Evolutionary conservation across 768 basidiomycete genomes (phyloP), one percentile per base, ranked within the genome.

Genomic region (Clavaria fumosa): DNA sequence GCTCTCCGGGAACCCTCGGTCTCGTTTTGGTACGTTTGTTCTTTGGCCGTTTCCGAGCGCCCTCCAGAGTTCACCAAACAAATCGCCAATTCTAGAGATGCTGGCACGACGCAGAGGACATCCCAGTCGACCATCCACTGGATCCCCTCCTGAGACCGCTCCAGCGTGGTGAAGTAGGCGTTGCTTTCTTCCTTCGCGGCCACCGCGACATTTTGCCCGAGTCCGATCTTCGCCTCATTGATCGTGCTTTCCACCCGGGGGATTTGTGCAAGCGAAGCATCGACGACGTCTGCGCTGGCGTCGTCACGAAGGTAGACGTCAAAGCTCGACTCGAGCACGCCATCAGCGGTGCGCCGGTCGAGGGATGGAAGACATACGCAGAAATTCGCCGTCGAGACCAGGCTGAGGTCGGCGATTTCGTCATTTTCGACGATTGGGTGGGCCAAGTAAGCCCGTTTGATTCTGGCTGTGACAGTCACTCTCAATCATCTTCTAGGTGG

Each of bases 51-150:
- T 28, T 18, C n/a, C 23, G 34, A 6, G n/a, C n/a, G n/a, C n/a
- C n/a, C 27, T 12, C 41, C 26, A 32, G 9, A 30, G 7, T 37
- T 18, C 22, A 24, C 39, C 34, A 12, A 30, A 18, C 30, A 37
- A 7, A 45, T 22, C 37, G 7, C 30, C 20, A 3, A n/a, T n/a
- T n/a, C 30, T n/a, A 90, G 86, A 72, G 83, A 57, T 84, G 78
- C 49, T 90, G 86, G 88, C 78, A 84, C 44, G 84, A 89, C 53
- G 74, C 76, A 7, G 85, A 90, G 45, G 83, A 85, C 42, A 51
- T 71, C 10, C 66, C 65, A 22, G 58, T 63, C 3, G 53, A 59
- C 19, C 57, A 60, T 23, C 55, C 55, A 12, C 49, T 63, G 39
- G 81, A 88, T 55, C 79, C 82, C 9, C 63, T 88, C 37, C 72